Conservation (phyloP, 2,329 filamentous ascomycete genomes). For the Sporothrix sp. region DNA sequence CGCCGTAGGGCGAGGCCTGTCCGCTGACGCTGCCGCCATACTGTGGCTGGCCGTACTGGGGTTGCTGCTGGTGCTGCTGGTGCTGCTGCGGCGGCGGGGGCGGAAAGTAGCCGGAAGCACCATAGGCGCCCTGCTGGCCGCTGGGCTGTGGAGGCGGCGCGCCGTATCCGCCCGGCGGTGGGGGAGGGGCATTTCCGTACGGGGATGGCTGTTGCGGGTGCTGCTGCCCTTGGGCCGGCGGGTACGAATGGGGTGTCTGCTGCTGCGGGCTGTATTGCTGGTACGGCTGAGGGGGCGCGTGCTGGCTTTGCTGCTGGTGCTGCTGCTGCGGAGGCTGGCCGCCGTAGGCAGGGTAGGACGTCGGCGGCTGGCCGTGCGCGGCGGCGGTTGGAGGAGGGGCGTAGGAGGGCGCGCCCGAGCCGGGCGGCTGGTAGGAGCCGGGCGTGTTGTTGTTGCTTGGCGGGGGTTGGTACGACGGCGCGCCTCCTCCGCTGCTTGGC, state of each 20-base stretch:
- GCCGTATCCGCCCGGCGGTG: constrained; percentile 2
- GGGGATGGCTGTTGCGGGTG: background rate
- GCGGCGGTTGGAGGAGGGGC: constrained; percentile 4
- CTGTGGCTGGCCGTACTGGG: constrained; percentile 10
- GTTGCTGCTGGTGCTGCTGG: background rate
- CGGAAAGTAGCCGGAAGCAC: constrained; percentile 14
- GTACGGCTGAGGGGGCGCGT: background rate
- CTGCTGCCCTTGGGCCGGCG: constrained; percentile 5
- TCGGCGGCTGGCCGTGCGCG: background rate
- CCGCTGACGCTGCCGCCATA: constrained; percentile 1
- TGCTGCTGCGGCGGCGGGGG: constrained; percentile 9
- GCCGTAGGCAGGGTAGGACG: constrained; percentile 5
- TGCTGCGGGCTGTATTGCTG: constrained; percentile 10
- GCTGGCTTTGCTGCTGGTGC: constrained; percentile 4
- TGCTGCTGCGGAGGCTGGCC: constrained; percentile 6
- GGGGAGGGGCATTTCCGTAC: constrained; percentile 3
- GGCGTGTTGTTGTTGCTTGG: background rate
- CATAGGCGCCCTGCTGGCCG: constrained; percentile 17
- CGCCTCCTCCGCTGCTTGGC: background rate
- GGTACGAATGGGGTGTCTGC: constrained; percentile 7
- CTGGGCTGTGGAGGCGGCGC: constrained; percentile 15
- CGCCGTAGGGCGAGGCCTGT: constrained; percentile 3
- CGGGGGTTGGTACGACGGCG: constrained; percentile 1
- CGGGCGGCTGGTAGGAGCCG: background rate
- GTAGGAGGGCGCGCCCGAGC: background rate